These are phyloP conservation scores for Candida broadrunensis DNA, from an alignment of 805 yeast species.

Conservation along the genomic window DNA sequence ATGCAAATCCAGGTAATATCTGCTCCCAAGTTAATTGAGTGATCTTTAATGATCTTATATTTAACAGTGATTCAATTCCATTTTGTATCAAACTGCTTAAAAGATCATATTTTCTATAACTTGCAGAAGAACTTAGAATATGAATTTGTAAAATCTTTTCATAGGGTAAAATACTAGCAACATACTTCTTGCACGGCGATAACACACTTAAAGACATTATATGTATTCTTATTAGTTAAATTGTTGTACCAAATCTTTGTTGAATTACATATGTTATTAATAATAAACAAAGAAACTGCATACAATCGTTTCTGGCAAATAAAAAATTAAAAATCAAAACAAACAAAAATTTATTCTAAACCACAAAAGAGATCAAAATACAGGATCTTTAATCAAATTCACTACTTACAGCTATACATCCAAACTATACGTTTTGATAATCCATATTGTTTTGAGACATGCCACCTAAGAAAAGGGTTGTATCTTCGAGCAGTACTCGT, in stretches of 20 bases:
- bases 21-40: constrained; percentile 23
- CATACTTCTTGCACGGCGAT: constrained; percentile 4
- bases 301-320: not conserved
- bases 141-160: not conserved
- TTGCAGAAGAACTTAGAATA: not conserved
- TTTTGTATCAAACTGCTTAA: not conserved
- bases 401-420: too few relatives aligned
- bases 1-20: constrained; percentile 3
- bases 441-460: not conserved
- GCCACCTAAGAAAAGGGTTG: not conserved
- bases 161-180: not conserved
- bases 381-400: not conserved
- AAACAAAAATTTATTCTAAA: not conserved
- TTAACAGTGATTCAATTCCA: not conserved
- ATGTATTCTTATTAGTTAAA: too few relatives aligned
- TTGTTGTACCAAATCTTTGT: too few relatives aligned
- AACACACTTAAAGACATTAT: not conserved
- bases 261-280: too few relatives aligned
- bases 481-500: too few relatives aligned
- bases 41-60: not conserved
- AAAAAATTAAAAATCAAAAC: not conserved
- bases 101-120: not conserved
- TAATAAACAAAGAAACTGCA: not conserved
- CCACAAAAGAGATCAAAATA: not conserved
- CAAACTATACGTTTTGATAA: too few relatives aligned